Conservation (phyloP, 2,329 filamentous ascomycete species). For the Botryotinia globosa region DNA sequence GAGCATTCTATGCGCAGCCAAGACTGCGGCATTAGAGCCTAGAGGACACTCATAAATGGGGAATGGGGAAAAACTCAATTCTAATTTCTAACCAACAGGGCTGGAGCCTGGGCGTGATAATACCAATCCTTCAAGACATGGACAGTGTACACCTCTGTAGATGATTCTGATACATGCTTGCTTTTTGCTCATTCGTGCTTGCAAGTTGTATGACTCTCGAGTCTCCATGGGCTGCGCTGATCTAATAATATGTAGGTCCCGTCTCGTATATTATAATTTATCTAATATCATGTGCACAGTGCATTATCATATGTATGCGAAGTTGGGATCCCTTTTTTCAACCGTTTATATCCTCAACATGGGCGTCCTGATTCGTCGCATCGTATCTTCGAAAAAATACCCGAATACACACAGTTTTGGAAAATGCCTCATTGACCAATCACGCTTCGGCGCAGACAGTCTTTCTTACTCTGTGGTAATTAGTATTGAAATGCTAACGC, state of each 20-base stretch:
- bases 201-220: too few relatives aligned
- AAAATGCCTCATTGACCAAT: neutral
- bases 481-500: neutral
- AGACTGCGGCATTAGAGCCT: too few relatives aligned
- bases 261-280: neutral
- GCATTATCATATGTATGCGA: neutral
- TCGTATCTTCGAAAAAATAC: neutral
- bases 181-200: neutral
- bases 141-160: too few relatives aligned
- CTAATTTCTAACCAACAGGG: neutral
- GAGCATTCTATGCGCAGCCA: neutral
- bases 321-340: neutral
- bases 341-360: neutral
- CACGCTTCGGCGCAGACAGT: neutral
- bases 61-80: neutral
- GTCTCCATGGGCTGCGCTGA: neutral
- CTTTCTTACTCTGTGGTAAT: neutral
- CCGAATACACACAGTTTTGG: too few relatives aligned
- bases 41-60: too few relatives aligned
- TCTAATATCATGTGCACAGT: too few relatives aligned
- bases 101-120: neutral
- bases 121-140: neutral
- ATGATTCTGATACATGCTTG: neutral
- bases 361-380: neutral
- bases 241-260: neutral